Percentiles rank a stretch among this genome's conserved stretches.
Conservation (phyloP, 768 basidiomycete species). For the Symmetrospora coprosmae region DNA sequence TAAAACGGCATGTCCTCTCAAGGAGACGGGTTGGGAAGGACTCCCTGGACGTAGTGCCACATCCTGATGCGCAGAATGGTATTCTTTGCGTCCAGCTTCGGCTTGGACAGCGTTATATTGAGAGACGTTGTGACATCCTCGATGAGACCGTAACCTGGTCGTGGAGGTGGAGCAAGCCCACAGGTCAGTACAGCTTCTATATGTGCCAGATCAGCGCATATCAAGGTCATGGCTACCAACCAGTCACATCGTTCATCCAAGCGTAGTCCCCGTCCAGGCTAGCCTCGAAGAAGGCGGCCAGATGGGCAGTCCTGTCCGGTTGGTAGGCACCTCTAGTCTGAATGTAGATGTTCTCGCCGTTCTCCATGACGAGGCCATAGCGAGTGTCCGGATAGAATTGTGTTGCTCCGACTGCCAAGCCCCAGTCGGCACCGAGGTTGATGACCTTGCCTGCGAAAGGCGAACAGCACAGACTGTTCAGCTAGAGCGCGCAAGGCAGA, state of each 20-base stretch:
- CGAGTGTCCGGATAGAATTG: neutral
- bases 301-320: neutral
- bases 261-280: neutral
- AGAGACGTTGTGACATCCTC: neutral
- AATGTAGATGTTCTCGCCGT: neutral
- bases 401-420: neutral
- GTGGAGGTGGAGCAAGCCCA: neutral
- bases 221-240: neutral
- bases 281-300: neutral
- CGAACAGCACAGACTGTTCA: neutral
- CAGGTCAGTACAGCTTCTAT: neutral
- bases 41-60: too few species aligned
- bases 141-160: neutral
- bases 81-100: neutral
- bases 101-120: neutral
- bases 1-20: too few species aligned
- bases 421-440: conserved; percentile 1
- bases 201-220: too few species aligned
- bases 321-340: neutral
- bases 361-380: neutral
- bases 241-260: neutral
- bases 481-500: neutral
- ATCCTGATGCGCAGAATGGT: neutral
- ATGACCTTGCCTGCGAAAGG: neutral
- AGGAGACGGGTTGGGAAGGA: too few species aligned